These are phyloP conservation scores for Penicillium corylophilum DNA, from an alignment of 2,329 filamentous ascomycete species.

Conservation along the genomic window DNA sequence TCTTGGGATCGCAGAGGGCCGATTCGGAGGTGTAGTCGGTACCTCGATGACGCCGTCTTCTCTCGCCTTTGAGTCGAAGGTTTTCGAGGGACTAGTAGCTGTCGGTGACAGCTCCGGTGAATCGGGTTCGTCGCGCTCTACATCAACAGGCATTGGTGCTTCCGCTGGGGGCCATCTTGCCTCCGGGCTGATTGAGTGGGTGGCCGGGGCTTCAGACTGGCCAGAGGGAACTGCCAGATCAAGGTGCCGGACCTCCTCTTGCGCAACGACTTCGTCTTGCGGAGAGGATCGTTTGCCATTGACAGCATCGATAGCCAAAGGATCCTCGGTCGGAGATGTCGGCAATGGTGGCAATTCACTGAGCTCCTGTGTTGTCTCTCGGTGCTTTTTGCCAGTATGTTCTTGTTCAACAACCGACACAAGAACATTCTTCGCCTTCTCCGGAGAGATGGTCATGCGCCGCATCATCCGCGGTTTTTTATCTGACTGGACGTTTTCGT, in stretches of 20 bases:
- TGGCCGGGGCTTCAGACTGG: slow-evolving; percentile 23
- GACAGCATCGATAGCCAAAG: slow-evolving; percentile 19
- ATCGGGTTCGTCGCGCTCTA: background rate
- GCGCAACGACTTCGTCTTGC: slow-evolving; percentile 33
- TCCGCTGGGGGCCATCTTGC: slow-evolving; percentile 7
- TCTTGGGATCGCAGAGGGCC: slow-evolving; percentile 42
- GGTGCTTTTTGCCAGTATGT: slow-evolving; percentile 48
- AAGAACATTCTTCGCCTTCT: slow-evolving; percentile 64
- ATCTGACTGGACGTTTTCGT: slow-evolving; percentile 28
- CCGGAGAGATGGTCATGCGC: slow-evolving; percentile 54
- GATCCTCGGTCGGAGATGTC: slow-evolving; percentile 23
- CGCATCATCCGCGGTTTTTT: slow-evolving; percentile 36
- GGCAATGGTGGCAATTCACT: slow-evolving; percentile 13
- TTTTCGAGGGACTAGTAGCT: background rate
- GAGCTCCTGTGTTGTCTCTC: slow-evolving; percentile 16
- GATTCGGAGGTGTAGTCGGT: slow-evolving; percentile 26
- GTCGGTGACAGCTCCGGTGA: slow-evolving; percentile 10
- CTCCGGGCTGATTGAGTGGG: slow-evolving; percentile 8
- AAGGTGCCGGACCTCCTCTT: slow-evolving; percentile 60
- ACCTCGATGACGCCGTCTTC: slow-evolving; percentile 13
- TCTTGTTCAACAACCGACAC: slow-evolving; percentile 63
- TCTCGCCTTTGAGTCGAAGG: slow-evolving; percentile 11
- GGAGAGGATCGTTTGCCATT: slow-evolving; percentile 18
- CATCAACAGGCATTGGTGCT: background rate
- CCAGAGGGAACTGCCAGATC: slow-evolving; percentile 54